phyloP scores from a whole-genome alignment of 305 asterid genomes.

The Fraxinus paxiana region DNA sequence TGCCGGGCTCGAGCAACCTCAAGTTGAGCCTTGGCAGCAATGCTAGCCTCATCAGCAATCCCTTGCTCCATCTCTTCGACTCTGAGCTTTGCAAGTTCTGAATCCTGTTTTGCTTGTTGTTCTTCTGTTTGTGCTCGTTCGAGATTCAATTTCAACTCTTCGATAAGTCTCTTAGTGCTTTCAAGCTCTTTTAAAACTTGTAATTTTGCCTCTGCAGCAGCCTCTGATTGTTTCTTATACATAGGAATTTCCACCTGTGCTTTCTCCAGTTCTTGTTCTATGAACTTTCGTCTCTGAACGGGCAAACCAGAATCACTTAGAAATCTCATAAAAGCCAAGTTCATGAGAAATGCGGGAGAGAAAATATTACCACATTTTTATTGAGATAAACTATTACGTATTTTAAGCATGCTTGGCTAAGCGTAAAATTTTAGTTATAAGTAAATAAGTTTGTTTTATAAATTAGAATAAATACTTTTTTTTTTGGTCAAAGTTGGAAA shows the following conservation, averaged over 20 bases:
- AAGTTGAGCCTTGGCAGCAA: conserved; percentile 92
- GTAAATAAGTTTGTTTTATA: neutral
- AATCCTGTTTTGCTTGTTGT: conserved; percentile 81
- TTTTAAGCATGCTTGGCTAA: neutral
- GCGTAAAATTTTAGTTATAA: neutral
- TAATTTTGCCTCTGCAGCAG: conserved; percentile 68
- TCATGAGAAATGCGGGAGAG: neutral
- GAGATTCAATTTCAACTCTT: conserved; percentile 81
- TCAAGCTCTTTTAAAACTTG: conserved; percentile 70
- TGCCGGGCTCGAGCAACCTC: conserved; percentile 87
- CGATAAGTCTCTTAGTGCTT: conserved; percentile 72
- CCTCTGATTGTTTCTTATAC: conserved; percentile 57
- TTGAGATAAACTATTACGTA: neutral
- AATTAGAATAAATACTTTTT: neutral
- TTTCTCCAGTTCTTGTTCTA: conserved; percentile 75
- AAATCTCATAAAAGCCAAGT: neutral
- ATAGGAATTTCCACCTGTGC: conserved; percentile 77
- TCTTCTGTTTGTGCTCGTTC: conserved; percentile 90
- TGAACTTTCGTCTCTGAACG: conserved; percentile 69
- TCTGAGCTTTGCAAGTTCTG: conserved; percentile 85
- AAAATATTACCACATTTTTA: neutral
- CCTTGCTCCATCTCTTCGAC: conserved; percentile 93
- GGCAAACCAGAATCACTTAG: conserved; percentile 3
- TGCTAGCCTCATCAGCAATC: conserved; percentile 73
- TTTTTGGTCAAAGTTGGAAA: neutral